Base-by-base conservation (phyloP, 176 grass and related monocot species). In the Oryza glaberrima region DNA sequence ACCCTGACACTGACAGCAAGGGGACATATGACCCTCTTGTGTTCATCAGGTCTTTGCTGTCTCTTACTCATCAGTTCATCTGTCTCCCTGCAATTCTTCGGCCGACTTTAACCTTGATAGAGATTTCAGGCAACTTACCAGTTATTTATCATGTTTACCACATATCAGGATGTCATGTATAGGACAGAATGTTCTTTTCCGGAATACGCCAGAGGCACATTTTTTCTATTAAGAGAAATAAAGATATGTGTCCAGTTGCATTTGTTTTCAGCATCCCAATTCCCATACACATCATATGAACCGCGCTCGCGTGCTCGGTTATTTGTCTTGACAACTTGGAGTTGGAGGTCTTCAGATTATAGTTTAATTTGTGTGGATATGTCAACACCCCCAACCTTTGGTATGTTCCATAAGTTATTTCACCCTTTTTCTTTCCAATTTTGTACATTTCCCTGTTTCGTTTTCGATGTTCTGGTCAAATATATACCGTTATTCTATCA, bases 1-100 rank as follows among this genome's bases (percentile, higher is more conserved):
- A 79, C 15, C 52, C 52, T 63, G 25, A 67, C 61, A 48, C 63
- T 9, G 77, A 67, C 77, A 79, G 4, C 75, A 63, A 77, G 12
- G 32, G 36, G 35, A 43, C 38, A 72, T 44, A 75, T 75, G 72
- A 52, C 40, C 72, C 23, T 71, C 19, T 71, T 23, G 38, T 22
- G 69, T 11, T 71, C 36, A 22, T 41, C 38, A 41, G 41, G 38
- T 71, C 38, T 44, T 44, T 13, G 19, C 1, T 71, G 20, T 23
- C 68, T 41, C 35, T 70, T 40, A 9, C 32, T 43, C 19, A 44
- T n/a, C 38, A 11, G 2, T 71, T 6, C 17, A n/a, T 44, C 36
- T 11, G 19, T 41, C 35, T 60, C 54, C 19, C 54, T 70, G 8
- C 68, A 70, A n/a, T 70, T 70, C 67, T 60, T 16, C 48, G 3